These are phyloP conservation scores for Ceratobasidium sp. DNA, from an alignment of 1,284 basidiomycete genomes.

Conservation along the genomic window DNA sequence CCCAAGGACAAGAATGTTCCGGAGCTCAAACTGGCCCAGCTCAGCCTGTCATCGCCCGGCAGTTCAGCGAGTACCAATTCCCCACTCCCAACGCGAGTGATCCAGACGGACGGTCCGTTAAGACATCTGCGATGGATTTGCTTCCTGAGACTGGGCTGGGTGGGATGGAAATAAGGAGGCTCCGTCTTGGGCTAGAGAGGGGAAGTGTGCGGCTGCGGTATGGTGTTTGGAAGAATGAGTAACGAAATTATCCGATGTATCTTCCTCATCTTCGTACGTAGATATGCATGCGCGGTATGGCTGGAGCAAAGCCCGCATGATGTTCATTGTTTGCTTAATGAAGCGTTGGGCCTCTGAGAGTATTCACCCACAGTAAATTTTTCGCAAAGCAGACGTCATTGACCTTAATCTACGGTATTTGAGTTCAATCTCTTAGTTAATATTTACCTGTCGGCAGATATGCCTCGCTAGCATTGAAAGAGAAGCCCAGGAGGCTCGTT, in stretches of 20 bases:
- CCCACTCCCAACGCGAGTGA: neutral
- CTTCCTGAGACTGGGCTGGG: neutral
- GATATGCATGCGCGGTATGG: too few relatives aligned
- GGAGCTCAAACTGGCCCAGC: neutral
- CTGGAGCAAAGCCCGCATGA: too few relatives aligned
- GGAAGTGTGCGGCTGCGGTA: neutral
- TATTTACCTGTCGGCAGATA: too few relatives aligned
- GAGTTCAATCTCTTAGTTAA: too few relatives aligned
- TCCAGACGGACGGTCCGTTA: neutral
- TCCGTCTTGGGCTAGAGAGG: constrained; percentile 1
- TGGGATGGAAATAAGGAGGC: neutral
- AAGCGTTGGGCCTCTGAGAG: too few relatives aligned
- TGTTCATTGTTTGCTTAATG: too few relatives aligned
- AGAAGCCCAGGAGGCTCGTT: too few relatives aligned
- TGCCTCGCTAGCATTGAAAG: too few relatives aligned
- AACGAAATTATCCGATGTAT: neutral
- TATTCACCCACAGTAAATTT: too few relatives aligned
- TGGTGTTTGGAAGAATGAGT: constrained; percentile 19
- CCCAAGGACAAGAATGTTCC: neutral
- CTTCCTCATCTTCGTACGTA: too few relatives aligned
- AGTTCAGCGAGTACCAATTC: neutral
- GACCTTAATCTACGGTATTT: too few relatives aligned
- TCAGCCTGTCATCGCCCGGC: neutral
- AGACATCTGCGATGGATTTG: neutral
- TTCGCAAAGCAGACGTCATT: too few relatives aligned